A percentile compares a stretch with the other conserved stretches of the same genome.
phyloP scores from a whole-genome alignment of 805 yeast species.

The Candida krabiensis region DNA sequence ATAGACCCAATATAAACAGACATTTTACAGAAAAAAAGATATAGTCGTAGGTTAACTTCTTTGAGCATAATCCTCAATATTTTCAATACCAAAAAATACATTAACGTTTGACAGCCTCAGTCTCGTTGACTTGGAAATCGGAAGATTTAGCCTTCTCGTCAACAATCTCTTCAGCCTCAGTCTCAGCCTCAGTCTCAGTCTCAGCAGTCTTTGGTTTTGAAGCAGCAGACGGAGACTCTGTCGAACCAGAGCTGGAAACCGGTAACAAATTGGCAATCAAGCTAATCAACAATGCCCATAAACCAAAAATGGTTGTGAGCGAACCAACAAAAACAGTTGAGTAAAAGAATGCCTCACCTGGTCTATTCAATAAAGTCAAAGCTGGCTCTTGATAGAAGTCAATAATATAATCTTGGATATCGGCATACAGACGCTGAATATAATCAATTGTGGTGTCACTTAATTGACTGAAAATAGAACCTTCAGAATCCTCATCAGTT shows the following conservation, averaged over 20 bases:
- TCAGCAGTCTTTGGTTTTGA: slow-evolving; percentile 3
- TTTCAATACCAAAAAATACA: no score
- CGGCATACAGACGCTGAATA: slow-evolving; percentile 21
- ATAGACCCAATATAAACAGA: no score
- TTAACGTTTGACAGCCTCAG: slow-evolving; percentile 30
- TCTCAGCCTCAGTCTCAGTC: slow-evolving; percentile 3
- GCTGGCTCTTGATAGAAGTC: slow-evolving; percentile 48
- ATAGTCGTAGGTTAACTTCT: no score
- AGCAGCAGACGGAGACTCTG: slow-evolving; percentile 6
- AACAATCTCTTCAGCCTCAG: slow-evolving; percentile 17
- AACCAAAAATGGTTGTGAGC: slow-evolving; percentile 43
- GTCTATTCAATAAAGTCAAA: slow-evolving; percentile 42
- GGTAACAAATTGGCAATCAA: slow-evolving; percentile 15
- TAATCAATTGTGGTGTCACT: slow-evolving; percentile 17
- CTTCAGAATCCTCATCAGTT: slow-evolving; percentile 12
- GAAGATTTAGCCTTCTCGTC: slow-evolving; percentile 17
- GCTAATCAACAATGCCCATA: slow-evolving; percentile 37
- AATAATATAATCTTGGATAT: slow-evolving; percentile 32
- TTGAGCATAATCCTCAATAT: no score
- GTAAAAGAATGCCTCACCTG: slow-evolving; percentile 51
- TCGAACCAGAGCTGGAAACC: no score
- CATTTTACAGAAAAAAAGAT: no score
- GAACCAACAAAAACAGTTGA: slow-evolving; percentile 40
- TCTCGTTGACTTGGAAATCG: slow-evolving; percentile 27
- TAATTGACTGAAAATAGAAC: slow-evolving; percentile 18